Evolutionary conservation across 352 stramenopile species (phyloP).

Genomic region (Pythium sukuiense): DNA sequence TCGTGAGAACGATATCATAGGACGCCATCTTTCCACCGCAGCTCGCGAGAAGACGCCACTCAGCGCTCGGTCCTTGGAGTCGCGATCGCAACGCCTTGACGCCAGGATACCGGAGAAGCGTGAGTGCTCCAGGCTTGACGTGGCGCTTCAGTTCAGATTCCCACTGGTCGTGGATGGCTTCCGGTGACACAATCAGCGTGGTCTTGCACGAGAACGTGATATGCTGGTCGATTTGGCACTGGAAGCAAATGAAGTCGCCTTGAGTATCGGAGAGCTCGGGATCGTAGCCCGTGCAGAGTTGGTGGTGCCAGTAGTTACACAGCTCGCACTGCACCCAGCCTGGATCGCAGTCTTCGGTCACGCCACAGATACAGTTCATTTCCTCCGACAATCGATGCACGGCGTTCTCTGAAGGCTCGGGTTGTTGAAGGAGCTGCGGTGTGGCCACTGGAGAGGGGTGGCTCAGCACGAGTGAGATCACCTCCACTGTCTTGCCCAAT

Average conservation of each 20-base stretch:
- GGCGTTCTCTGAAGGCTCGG: slow-evolving; percentile 18
- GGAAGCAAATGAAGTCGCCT: slow-evolving; percentile 58
- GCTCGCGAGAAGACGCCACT: slow-evolving; percentile 59
- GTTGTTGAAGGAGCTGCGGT: slow-evolving; percentile 47
- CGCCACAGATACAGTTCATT: slow-evolving; percentile 59
- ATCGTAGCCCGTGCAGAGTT: slow-evolving; percentile 53
- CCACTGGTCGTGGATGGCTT: slow-evolving; percentile 92
- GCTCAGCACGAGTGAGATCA: slow-evolving; percentile 59
- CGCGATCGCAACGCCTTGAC: slow-evolving; percentile 46
- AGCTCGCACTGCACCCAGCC: slow-evolving; percentile 55
- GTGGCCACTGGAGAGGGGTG: slow-evolving; percentile 27
- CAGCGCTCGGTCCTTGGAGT: slow-evolving; percentile 35
- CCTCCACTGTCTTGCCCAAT: slow-evolving; percentile 84
- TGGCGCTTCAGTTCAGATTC: slow-evolving; percentile 84
- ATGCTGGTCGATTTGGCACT: slow-evolving; percentile 48
- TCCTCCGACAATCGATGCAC: slow-evolving; percentile 12
- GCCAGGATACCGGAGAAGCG: slow-evolving; percentile 55
- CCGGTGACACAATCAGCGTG: slow-evolving; percentile 93
- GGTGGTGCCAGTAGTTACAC: slow-evolving; percentile 63
- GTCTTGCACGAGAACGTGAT: slow-evolving; percentile 53
- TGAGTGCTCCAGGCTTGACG: slow-evolving; percentile 48
- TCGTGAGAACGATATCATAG: slow-evolving; percentile 91
- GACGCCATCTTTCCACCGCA: slow-evolving; percentile 51
- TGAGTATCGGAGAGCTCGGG: background rate
- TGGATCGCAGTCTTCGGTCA: slow-evolving; percentile 29